phyloP scores from a whole-genome alignment of 768 basidiomycete genomes.

The Leccinum subgranulosum region DNA sequence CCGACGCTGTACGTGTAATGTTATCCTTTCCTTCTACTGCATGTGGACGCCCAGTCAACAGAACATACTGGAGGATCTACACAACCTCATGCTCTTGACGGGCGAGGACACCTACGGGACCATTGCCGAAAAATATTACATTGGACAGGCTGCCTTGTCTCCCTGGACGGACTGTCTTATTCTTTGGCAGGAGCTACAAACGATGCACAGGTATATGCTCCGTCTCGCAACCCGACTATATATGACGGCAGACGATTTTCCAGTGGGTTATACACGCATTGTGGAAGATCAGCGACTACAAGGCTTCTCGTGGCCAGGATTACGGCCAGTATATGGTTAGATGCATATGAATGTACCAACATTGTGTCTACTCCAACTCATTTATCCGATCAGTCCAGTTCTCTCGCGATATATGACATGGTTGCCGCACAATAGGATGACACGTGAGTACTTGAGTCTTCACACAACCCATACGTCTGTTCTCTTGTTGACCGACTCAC shows the following conservation, averaged over 20 bases:
- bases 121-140: slow-evolving; percentile 41
- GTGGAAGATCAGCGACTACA: slow-evolving; percentile 59
- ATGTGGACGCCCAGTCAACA: slow-evolving; percentile 14
- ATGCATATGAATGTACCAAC: slow-evolving; percentile 2
- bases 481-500: background rate
- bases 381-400: slow-evolving; percentile 38
- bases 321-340: slow-evolving; percentile 19
- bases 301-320: slow-evolving; percentile 35
- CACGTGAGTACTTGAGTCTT: slow-evolving; percentile 27
- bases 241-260: background rate
- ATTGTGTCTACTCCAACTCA: slow-evolving; percentile 30
- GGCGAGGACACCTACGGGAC: slow-evolving; percentile 26
- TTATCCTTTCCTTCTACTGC: background rate
- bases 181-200: slow-evolving; percentile 52
- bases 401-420: slow-evolving; percentile 47
- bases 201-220: slow-evolving; percentile 43
- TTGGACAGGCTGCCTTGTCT: slow-evolving; percentile 43
- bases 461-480: no score
- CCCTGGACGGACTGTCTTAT: slow-evolving; percentile 38
- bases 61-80: slow-evolving; percentile 56
- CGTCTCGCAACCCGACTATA: background rate
- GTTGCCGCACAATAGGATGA: slow-evolving; percentile 50
- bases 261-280: slow-evolving; percentile 57
- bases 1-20: slow-evolving; percentile 43
- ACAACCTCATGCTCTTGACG: slow-evolving; percentile 56